phyloP scores from a whole-genome alignment of 2,329 filamentous ascomycete species.

The Pseudogymnoascus sp. region DNA sequence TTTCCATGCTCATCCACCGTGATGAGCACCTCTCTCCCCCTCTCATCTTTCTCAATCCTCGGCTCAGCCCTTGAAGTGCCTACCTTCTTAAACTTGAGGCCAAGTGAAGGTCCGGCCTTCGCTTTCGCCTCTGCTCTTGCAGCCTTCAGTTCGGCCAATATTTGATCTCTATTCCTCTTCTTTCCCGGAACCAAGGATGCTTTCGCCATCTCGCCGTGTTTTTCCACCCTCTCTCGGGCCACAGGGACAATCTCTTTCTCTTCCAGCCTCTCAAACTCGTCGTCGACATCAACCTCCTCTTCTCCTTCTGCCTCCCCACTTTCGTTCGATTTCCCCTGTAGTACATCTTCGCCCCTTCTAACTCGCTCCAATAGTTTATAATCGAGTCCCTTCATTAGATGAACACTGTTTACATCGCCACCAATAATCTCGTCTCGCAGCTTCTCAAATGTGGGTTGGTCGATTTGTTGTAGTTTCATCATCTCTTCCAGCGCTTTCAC shows the following conservation, averaged over 20 bases:
- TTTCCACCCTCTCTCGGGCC: slow-evolving; percentile 39
- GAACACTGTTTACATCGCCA: slow-evolving; percentile 71
- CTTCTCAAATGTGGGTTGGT: slow-evolving; percentile 69
- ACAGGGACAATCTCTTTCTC: slow-evolving; percentile 47
- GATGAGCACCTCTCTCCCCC: slow-evolving; percentile 57
- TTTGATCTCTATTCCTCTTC: slow-evolving; percentile 59
- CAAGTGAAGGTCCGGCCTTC: slow-evolving; percentile 43
- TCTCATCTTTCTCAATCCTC: slow-evolving; percentile 54
- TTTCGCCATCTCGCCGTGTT: slow-evolving; percentile 55
- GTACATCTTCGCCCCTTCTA: slow-evolving; percentile 61
- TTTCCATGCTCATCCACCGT: slow-evolving; percentile 60
- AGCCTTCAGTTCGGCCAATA: slow-evolving; percentile 60
- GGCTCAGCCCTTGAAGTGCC: slow-evolving; percentile 47
- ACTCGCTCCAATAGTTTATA: slow-evolving; percentile 68
- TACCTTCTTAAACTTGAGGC: slow-evolving; percentile 59
- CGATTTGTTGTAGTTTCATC: slow-evolving; percentile 77
- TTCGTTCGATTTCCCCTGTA: slow-evolving; percentile 24
- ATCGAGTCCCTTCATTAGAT: slow-evolving; percentile 88
- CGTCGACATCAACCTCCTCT: slow-evolving; percentile 48
- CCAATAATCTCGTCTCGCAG: slow-evolving; percentile 71
- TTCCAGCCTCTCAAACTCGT: slow-evolving; percentile 56
- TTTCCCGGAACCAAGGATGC: slow-evolving; percentile 45
- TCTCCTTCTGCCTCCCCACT: slow-evolving; percentile 17
- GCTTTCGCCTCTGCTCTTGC: slow-evolving; percentile 52
- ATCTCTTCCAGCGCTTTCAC: slow-evolving; percentile 75